Conservation (phyloP, 441 rosid genomes). For the Viola pubescens region DNA sequence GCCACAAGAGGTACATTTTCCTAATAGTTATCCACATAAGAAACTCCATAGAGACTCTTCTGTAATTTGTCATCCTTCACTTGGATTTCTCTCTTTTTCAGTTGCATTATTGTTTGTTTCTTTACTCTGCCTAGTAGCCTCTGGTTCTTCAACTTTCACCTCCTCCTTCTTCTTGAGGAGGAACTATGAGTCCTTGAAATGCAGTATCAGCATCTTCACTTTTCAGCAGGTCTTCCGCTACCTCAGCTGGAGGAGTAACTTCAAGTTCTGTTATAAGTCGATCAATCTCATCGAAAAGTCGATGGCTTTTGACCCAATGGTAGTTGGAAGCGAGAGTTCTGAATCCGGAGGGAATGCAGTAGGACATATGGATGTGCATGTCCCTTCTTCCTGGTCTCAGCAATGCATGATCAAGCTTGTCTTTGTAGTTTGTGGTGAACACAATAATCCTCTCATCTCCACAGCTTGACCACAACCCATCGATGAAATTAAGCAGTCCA, state of each 20-base stretch:
- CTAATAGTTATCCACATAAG: too few relatives aligned
- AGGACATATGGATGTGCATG: too few relatives aligned
- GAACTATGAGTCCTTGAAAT: slow-evolving; percentile 24
- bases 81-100: too few relatives aligned
- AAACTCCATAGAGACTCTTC: too few relatives aligned
- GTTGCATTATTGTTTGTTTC: too few relatives aligned
- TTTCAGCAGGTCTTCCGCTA: slow-evolving; percentile 32
- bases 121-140: too few relatives aligned
- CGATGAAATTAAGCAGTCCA: slow-evolving; percentile 19
- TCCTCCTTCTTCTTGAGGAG: slow-evolving; percentile 13
- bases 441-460: neutral
- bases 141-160: neutral
- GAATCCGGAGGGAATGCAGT: slow-evolving; percentile 6
- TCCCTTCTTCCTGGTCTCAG: slow-evolving; percentile 10
- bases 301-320: slow-evolving; percentile 10
- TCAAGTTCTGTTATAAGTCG: slow-evolving; percentile 18
- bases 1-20: too few relatives aligned
- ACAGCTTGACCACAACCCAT: too few relatives aligned
- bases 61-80: too few relatives aligned
- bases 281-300: slow-evolving; percentile 19
- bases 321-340: slow-evolving; percentile 27
- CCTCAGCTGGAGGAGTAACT: slow-evolving; percentile 33
- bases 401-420: slow-evolving; percentile 32
- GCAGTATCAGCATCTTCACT: slow-evolving; percentile 20
- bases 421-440: slow-evolving; percentile 30